Conservation (phyloP, 2,329 filamentous ascomycete species). For the Fusarium sp. region DNA sequence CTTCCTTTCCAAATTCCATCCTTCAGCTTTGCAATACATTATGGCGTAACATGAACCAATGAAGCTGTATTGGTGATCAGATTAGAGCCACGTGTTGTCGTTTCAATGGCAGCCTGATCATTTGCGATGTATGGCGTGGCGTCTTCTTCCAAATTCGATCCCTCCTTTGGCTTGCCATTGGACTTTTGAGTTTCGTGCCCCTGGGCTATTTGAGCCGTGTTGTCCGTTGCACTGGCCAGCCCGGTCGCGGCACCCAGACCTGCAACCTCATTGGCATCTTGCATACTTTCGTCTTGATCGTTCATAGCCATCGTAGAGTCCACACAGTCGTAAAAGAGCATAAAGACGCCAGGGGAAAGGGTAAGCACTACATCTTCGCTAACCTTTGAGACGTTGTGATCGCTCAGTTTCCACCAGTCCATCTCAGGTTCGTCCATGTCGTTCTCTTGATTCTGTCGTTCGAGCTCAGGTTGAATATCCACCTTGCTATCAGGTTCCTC, state of each 20-base stretch:
- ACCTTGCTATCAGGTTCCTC: constrained; percentile 26
- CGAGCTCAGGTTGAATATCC: not conserved
- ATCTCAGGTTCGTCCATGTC: constrained; percentile 48
- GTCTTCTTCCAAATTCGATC: constrained; percentile 4
- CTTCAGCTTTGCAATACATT: not conserved
- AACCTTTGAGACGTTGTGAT: constrained; percentile 81
- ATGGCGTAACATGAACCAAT: not conserved
- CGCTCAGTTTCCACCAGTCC: constrained; percentile 91
- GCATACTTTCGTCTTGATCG: constrained; percentile 38
- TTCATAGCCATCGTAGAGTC: constrained; percentile 60
- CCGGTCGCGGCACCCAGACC: constrained; percentile 7
- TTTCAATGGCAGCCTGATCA: constrained; percentile 2
- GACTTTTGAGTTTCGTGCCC: constrained; percentile 8
- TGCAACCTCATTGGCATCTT: constrained; percentile 31
- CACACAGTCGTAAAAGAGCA: constrained; percentile 92
- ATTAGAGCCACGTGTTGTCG: constrained; percentile 15
- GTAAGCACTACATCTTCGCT: constrained; percentile 76
- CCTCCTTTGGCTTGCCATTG: constrained; percentile 12
- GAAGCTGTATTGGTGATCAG: constrained; percentile 1
- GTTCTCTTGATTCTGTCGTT: constrained; percentile 5
- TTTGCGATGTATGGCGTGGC: constrained; percentile 4
- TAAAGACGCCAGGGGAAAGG: constrained; percentile 83
- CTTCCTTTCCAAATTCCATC: not conserved
- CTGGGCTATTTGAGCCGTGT: constrained; percentile 4
- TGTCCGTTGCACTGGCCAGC: not conserved